Conservation (phyloP, 2,329 filamentous ascomycete genomes). For the Cladosporium halotolerans region DNA sequence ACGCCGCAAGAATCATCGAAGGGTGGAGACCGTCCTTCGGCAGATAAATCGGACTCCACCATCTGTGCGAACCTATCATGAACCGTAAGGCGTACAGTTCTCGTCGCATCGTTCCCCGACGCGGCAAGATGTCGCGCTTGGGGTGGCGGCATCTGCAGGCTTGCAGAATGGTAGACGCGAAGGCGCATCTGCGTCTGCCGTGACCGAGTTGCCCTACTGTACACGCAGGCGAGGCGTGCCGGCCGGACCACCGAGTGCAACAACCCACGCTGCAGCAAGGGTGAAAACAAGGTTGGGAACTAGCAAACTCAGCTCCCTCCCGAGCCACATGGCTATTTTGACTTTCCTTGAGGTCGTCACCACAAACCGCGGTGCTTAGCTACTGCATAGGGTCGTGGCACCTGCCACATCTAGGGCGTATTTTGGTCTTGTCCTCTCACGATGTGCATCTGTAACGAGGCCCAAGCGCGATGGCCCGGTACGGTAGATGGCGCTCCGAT, state of each 20-base stretch:
- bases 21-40: slow-evolving; percentile 6
- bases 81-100: background rate
- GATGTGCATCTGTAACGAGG: too few species aligned
- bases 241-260: background rate
- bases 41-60: slow-evolving; percentile 2
- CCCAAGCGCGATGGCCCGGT: too few species aligned
- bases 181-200: too few species aligned
- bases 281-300: slow-evolving; percentile 7
- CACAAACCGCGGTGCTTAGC: background rate
- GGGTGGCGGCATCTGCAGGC: slow-evolving; percentile 1
- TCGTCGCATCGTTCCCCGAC: background rate
- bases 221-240: slow-evolving; percentile 7
- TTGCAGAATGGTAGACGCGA: background rate
- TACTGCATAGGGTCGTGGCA: background rate
- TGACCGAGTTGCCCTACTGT: background rate
- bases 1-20: slow-evolving; percentile 7
- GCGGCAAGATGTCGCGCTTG: slow-evolving; percentile 6
- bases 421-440: too few species aligned
- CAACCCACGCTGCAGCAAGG: background rate
- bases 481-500: too few species aligned
- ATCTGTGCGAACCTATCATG: slow-evolving; percentile 3
- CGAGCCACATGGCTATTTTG: slow-evolving; percentile 9
- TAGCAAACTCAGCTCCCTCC: slow-evolving; percentile 8
- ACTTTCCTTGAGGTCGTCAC: slow-evolving; percentile 6
- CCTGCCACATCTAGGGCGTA: background rate